These are phyloP conservation scores for Apiosordaria backusii DNA, from an alignment of 495 filamentous ascomycete genomes.

Conservation along the genomic window DNA sequence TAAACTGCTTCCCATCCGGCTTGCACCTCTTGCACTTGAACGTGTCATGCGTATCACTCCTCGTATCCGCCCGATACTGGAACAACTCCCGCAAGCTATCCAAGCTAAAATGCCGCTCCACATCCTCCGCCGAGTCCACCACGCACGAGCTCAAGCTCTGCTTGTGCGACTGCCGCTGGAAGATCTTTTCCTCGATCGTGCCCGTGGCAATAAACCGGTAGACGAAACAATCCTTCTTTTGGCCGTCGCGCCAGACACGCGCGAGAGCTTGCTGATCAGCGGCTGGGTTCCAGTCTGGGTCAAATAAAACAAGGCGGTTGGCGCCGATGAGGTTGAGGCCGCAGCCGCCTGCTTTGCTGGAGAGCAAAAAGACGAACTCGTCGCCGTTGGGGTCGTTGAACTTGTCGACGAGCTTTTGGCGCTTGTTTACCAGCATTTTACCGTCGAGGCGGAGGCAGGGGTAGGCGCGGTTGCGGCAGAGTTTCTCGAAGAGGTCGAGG, in stretches of 20 bases:
- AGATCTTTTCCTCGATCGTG: constrained; percentile 99
- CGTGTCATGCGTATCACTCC: constrained; percentile 94
- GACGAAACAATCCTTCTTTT: constrained; percentile 99
- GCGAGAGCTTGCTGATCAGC: constrained; percentile 97
- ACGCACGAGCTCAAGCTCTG: constrained; percentile 94
- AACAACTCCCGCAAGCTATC: constrained; percentile 89
- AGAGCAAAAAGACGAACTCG: constrained; percentile 95
- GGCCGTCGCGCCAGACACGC: constrained; percentile 96
- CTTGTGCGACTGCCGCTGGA: constrained; percentile 97
- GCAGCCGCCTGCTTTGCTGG: constrained; percentile 92
- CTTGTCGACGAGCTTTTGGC: constrained; percentile 94
- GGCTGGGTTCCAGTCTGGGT: constrained; percentile 99
- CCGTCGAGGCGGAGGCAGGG: constrained; percentile 88
- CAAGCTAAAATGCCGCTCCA: constrained; percentile 91
- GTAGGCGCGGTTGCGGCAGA: constrained; percentile 82
- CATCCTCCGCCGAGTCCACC: constrained; percentile 95
- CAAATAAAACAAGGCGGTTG: constrained; percentile 94
- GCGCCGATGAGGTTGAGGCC: constrained; percentile 97
- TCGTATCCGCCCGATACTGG: constrained; percentile 79
- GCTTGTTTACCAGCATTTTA: constrained; percentile 95
- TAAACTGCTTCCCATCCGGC: constrained; percentile 75
- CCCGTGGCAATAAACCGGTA: constrained; percentile 98
- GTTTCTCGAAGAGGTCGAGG: constrained; percentile 87
- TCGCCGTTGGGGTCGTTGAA: constrained; percentile 92
- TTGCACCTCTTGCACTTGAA: constrained; percentile 98